Conservation (phyloP, 2,329 filamentous ascomycete species). For the Aspergillus terreus region DNA sequence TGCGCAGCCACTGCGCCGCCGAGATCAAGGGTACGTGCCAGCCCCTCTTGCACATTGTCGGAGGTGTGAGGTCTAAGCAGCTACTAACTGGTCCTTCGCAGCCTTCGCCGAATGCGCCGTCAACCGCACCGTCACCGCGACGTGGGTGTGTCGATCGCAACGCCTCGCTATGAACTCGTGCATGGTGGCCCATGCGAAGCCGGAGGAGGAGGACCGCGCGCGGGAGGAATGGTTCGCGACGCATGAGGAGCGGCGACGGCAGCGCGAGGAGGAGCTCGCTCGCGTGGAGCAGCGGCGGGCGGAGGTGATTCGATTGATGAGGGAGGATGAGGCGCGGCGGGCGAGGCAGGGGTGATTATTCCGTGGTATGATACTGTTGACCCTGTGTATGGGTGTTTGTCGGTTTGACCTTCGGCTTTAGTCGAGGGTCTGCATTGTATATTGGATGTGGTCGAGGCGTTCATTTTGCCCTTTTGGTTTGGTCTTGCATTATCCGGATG, state of each 20-base stretch:
- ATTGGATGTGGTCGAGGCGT: not conserved
- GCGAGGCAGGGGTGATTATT: slow-evolving; percentile 1
- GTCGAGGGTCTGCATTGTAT: not conserved
- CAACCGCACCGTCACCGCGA: slow-evolving; percentile 79
- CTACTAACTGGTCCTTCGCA: slow-evolving; percentile 33
- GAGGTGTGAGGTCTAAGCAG: too few relatives aligned
- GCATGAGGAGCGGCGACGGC: slow-evolving; percentile 65
- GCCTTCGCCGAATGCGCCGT: slow-evolving; percentile 89
- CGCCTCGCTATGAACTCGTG: slow-evolving; percentile 88
- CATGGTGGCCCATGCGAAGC: slow-evolving; percentile 84
- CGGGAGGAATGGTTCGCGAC: slow-evolving; percentile 89
- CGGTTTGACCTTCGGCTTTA: not conserved
- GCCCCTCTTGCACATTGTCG: not conserved
- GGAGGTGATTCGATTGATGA: slow-evolving; percentile 42
- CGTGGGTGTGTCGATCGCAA: slow-evolving; percentile 77
- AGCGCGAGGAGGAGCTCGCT: slow-evolving; percentile 60
- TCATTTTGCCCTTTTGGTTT: not conserved
- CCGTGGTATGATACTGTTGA: too few relatives aligned
- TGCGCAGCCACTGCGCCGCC: slow-evolving; percentile 68
- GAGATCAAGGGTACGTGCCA: slow-evolving; percentile 67
- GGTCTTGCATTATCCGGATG: not conserved
- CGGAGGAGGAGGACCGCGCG: slow-evolving; percentile 79
- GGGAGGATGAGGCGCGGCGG: slow-evolving; percentile 31
- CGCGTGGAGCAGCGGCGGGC: slow-evolving; percentile 36
- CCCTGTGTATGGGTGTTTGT: not conserved